Evolutionary conservation across 2,329 filamentous ascomycete genomes (phyloP), one percentile per base, ranked within the genome.

Genomic region (Rutstroemia sp.): DNA sequence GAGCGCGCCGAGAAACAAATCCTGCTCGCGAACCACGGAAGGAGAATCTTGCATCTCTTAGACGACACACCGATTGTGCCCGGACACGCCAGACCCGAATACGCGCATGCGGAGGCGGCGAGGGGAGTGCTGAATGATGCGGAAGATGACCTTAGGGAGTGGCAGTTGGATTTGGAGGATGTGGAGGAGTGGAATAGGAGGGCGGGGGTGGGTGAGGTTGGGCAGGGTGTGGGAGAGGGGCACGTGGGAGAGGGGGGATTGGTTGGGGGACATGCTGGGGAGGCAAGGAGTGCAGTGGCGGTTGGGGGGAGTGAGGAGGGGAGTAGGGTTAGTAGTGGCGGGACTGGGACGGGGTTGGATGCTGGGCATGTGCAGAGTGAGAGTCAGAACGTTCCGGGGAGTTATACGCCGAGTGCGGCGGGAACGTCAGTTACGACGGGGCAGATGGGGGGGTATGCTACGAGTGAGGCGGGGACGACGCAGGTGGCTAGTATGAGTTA

Each of bases 1-100:
- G 94, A 99, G 77, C 88, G 92, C 34, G 91, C 91, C 23, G 94
- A 97, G 77, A 97, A 97, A 76, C 94, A 99, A 71, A 88, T 92
- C 66, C 89, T 99, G 59, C 81, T 99, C 16, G 92, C 94, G 57
- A 89, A 88, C 67, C 92, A 97, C 70, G 92, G 91, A 19, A 87
- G 90, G 54, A 85, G 90, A 45, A 81, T 99, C 38, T 72, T 99
- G 56, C 85, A 87, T 64, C 81, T 95, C 41, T 81, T 99, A 10
- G 94, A 99, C 66, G 92, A 96, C 70, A 86, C 86, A 0, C 90
- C 94, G 0, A 83, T 96, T 30, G 87, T 95, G 0, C 92, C 92
- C 1, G 94, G 94, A 49, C 90, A 96, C 70, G 72, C 78, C 16
- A 85, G 87, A 51, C 77, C 79, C n/a, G 72, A 79, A 0, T 97